phyloP scores from a whole-genome alignment of 768 basidiomycete species.

The Pisolithus marmoratus region DNA sequence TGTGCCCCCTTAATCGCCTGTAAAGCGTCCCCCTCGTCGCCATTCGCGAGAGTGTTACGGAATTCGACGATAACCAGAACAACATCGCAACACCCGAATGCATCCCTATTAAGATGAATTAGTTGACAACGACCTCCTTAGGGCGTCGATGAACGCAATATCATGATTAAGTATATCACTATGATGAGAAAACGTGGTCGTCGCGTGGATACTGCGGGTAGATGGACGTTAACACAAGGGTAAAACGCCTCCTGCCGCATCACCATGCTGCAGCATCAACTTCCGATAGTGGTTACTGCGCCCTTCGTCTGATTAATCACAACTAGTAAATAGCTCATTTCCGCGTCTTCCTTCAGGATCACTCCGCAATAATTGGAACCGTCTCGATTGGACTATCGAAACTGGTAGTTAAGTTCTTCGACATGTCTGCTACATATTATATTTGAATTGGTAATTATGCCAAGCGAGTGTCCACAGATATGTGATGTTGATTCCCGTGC shows the following conservation, averaged over 20 bases:
- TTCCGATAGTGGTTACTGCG: not conserved
- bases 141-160: not conserved
- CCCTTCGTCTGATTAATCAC: not conserved
- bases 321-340: not conserved
- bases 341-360: not conserved
- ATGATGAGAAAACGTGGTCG: not conserved
- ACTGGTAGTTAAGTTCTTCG: too few species aligned
- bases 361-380: too few species aligned
- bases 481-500: too few species aligned
- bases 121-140: not conserved
- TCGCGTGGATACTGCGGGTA: not conserved
- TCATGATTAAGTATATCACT: not conserved
- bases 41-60: not conserved
- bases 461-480: too few species aligned
- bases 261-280: not conserved
- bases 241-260: too few species aligned
- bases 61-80: not conserved
- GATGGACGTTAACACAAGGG: not conserved
- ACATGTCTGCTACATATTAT: too few species aligned
- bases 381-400: too few species aligned
- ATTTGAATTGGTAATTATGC: too few species aligned
- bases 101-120: not conserved
- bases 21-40: not conserved
- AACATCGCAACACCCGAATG: not conserved
- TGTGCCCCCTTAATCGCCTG: constrained; percentile 21